Conservation (phyloP, 2,329 filamentous ascomycete species). For the Penicillium thymicola region DNA sequence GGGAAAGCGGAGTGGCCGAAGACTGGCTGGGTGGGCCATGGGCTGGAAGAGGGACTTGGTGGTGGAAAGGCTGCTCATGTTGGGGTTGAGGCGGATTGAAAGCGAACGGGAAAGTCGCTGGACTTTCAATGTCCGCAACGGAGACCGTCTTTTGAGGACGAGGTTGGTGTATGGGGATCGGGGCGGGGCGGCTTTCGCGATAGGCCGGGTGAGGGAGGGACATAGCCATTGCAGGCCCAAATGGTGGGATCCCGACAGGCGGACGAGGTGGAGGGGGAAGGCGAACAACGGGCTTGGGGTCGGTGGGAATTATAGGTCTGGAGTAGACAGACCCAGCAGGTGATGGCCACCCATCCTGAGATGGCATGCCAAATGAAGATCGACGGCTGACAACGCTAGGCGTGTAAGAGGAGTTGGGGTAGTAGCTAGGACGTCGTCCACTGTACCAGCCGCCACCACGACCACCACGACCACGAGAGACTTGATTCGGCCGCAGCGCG, state of each 20-base stretch:
- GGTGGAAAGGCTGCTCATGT: slow-evolving; percentile 84
- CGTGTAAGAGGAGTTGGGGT: slow-evolving; percentile 75
- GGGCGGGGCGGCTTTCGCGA: slow-evolving; percentile 58
- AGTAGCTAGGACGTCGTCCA: slow-evolving; percentile 67
- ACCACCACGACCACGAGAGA: slow-evolving; percentile 65
- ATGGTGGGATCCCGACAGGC: slow-evolving; percentile 25
- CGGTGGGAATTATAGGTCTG: slow-evolving; percentile 58
- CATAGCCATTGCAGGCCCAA: slow-evolving; percentile 22
- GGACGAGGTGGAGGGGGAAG: slow-evolving; percentile 63
- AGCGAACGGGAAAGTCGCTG: slow-evolving; percentile 59
- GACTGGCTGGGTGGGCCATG: slow-evolving; percentile 63
- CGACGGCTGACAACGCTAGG: slow-evolving; percentile 84
- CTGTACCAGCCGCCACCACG: slow-evolving; percentile 68
- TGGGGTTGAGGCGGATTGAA: slow-evolving; percentile 61
- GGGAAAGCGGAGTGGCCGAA: slow-evolving; percentile 78
- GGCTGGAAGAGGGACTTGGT: slow-evolving; percentile 81
- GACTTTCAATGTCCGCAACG: slow-evolving; percentile 86
- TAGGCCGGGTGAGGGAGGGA: slow-evolving; percentile 53
- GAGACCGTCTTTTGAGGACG: slow-evolving; percentile 93
- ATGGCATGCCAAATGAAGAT: slow-evolving; percentile 70
- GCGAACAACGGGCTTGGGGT: slow-evolving; percentile 73
- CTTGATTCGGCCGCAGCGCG: slow-evolving; percentile 86
- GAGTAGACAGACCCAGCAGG: slow-evolving; percentile 76
- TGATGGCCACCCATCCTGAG: slow-evolving; percentile 72
- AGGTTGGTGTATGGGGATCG: slow-evolving; percentile 84